Conservation (phyloP, 768 basidiomycete genomes). For the Rhizopogon vesiculosus region DNA sequence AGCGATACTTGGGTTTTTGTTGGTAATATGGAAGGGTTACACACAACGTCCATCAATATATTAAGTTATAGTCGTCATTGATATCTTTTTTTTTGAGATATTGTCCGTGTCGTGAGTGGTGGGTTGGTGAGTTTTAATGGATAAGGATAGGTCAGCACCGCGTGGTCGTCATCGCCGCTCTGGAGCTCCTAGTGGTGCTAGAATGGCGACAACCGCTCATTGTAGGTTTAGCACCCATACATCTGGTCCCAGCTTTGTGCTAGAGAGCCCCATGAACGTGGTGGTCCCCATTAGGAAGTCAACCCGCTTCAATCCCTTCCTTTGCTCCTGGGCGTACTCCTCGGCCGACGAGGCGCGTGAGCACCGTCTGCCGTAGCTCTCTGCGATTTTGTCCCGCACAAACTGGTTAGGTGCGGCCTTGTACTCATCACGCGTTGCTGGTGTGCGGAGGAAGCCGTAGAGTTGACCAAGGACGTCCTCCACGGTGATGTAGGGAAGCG, state of each 20-base stretch:
- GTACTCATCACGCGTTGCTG: constrained; percentile 38
- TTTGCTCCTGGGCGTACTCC: constrained; percentile 33
- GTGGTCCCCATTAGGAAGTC: constrained; percentile 45
- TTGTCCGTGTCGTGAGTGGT: constrained; percentile 14
- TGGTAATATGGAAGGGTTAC: not conserved
- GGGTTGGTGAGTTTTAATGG: constrained; percentile 3
- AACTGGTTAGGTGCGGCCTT: constrained; percentile 25
- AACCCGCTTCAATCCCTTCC: constrained; percentile 47
- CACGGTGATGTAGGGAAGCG: constrained; percentile 30
- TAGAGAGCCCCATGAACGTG: constrained; percentile 44
- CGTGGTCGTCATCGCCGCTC: not conserved
- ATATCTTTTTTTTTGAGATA: constrained; percentile 8
- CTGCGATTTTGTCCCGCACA: constrained; percentile 31
- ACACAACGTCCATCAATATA: constrained; percentile 7
- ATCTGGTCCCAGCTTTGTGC: constrained; percentile 31
- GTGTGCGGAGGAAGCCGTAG: constrained; percentile 37
- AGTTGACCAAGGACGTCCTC: constrained; percentile 46
- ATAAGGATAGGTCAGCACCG: constrained; percentile 24
- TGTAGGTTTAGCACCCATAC: constrained; percentile 29
- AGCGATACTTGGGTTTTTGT: not conserved
- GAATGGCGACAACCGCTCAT: constrained; percentile 8
- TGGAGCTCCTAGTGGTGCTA: not conserved
- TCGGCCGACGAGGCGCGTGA: constrained; percentile 25
- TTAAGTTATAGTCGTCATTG: constrained; percentile 10
- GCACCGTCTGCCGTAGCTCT: constrained; percentile 40